Evolutionary conservation across 345 rosid species (phyloP).

Genomic region (Euclidium syriacum): DNA sequence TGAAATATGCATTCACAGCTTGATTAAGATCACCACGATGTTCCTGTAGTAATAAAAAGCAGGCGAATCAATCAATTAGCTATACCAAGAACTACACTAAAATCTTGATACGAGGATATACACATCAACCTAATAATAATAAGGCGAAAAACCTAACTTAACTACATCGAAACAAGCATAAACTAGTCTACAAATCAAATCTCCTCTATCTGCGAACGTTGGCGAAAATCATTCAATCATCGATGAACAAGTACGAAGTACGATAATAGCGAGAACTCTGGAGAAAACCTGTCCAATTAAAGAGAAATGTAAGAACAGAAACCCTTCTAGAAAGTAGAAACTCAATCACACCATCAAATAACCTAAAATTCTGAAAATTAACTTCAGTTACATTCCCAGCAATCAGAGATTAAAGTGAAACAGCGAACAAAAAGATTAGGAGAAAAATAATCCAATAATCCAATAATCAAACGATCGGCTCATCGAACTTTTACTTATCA

Average conservation of each 20-base stretch:
- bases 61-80: neutral
- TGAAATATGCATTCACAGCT: conserved; percentile 88
- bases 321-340: conserved; percentile 23
- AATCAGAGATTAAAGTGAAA: neutral
- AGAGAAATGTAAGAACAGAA: conserved; percentile 30
- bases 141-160: neutral
- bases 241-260: neutral
- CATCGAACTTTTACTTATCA: neutral
- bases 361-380: neutral
- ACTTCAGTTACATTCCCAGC: conserved; percentile 3
- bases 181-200: neutral
- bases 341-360: conserved; percentile 2
- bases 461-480: conserved; percentile 3
- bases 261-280: neutral
- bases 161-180: neutral
- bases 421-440: neutral
- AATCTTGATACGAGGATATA: neutral
- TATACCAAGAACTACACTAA: neutral
- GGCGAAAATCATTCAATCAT: conserved; percentile 2
- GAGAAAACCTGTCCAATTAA: neutral
- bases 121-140: neutral
- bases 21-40: conserved; percentile 89
- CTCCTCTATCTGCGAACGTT: neutral
- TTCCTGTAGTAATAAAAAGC: conserved; percentile 42
- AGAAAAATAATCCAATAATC: neutral